These are phyloP conservation scores for Bipolaris sorokiniana DNA, from an alignment of 2,329 filamentous ascomycete species.

Conservation along the genomic window DNA sequence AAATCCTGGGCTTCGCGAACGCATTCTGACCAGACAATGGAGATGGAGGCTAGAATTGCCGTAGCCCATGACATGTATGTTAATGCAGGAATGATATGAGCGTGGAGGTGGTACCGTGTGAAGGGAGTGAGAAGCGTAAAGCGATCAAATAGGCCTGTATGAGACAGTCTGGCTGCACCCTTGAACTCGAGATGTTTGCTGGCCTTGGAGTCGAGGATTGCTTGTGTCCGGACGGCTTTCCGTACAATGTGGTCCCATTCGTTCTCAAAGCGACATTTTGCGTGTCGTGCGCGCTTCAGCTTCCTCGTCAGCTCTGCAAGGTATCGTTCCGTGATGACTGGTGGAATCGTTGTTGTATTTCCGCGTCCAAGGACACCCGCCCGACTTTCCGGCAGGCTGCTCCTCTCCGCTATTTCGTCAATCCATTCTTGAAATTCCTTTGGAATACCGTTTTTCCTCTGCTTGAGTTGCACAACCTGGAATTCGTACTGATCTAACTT, in stretches of 20 bases:
- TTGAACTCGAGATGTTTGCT: slow-evolving; percentile 82
- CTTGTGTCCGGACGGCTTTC: slow-evolving; percentile 75
- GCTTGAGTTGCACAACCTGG: slow-evolving; percentile 78
- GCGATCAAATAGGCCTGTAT: slow-evolving; percentile 47
- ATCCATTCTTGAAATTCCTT: slow-evolving; percentile 89
- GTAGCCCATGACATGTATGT: slow-evolving; percentile 70
- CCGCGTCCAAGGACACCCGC: slow-evolving; percentile 33
- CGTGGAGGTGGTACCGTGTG: slow-evolving; percentile 78
- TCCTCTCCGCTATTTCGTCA: slow-evolving; percentile 84
- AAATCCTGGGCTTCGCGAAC: slow-evolving; percentile 74
- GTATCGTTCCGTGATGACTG: slow-evolving; percentile 90
- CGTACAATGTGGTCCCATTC: slow-evolving; percentile 84
- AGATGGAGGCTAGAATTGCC: slow-evolving; percentile 75
- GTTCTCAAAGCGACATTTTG: slow-evolving; percentile 78
- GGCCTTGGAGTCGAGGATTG: slow-evolving; percentile 80
- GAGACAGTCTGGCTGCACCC: slow-evolving; percentile 57
- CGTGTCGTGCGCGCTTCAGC: slow-evolving; percentile 80
- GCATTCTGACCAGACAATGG: slow-evolving; percentile 92
- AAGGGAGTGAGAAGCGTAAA: slow-evolving; percentile 74
- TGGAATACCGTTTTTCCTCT: slow-evolving; percentile 79
- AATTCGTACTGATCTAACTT: slow-evolving; percentile 80
- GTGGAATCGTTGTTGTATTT: slow-evolving; percentile 64
- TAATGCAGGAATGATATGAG: slow-evolving; percentile 72
- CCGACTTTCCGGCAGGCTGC: slow-evolving; percentile 68
- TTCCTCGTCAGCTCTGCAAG: slow-evolving; percentile 86